Evolutionary conservation across 2,329 filamentous ascomycete genomes (phyloP), one percentile per base, ranked within the genome.

Genomic region (Penicillium occitanis): DNA sequence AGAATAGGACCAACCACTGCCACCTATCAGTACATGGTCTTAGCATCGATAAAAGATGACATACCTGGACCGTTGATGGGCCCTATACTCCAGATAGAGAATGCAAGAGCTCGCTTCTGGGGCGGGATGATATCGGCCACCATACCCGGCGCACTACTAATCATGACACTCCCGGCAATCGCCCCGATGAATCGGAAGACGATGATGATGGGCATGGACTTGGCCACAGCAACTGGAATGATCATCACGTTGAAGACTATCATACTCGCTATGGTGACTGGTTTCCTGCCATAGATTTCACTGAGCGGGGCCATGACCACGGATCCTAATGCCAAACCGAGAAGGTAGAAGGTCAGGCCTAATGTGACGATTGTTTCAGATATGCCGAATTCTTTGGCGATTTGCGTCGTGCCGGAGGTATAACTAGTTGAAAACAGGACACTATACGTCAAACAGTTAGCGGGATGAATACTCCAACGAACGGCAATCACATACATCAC

Each of bases 51-150:
- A 63, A 64, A 57, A 1, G 70, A 72, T 68, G 72, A 28, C 61
- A 55, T 68, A 78, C 78, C 80, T 61, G 79, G 90, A 17, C 90
- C 93, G 73, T 96, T 96, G 76, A 96, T 86, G 0, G 93, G 93
- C 0, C 92, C 93, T 63, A 97, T 88, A 68, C 85, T 87, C 88
- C 92, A 97, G 40, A 96, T 83, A 4, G 88, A 91, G 78, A 97
- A 92, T 50, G 90, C 90, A n/a, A 95, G 79, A 2, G 92, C 91
- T 17, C 93, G 88, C 72, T 91, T 88, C 59, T 96, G 88, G 55
- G 94, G 91, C 14, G 63, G 63, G 5, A 66, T 48, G 28, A 68
- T 53, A 65, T 74, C 72, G n/a, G 68, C 66, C 55, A 72, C 72
- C 28, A 70, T 73, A 5, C 72, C 72, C 1, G 72, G 70, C 10